Percentiles rank a stretch among this genome's conserved stretches.
Conservation (phyloP, 148 eudicot genomes). For the Vaccinium corymbosum region DNA sequence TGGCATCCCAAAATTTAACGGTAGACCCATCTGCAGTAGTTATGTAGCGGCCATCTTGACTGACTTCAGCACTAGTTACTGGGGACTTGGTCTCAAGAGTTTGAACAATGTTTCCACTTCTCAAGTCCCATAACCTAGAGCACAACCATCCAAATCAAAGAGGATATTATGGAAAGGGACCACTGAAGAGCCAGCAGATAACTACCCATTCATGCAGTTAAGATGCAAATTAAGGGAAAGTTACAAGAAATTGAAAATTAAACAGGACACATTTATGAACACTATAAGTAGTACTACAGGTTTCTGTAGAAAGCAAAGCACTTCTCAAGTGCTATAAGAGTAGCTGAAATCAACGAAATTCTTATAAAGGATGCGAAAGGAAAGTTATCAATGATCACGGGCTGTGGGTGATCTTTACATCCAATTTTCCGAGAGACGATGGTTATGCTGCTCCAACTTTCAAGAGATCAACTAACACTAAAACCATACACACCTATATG, state of each 20-base stretch:
- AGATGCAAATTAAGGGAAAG: not conserved
- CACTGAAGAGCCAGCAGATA: not conserved
- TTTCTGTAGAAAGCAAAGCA: too few relatives aligned
- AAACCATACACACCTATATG: not conserved
- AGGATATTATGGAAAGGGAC: not conserved
- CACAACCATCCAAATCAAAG: not conserved
- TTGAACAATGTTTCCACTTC: conserved; percentile 64
- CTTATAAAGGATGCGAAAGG: not conserved
- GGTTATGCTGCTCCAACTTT: not conserved
- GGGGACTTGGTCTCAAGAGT: conserved; percentile 79
- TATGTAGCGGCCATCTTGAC: conserved; percentile 87
- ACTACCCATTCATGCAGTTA: not conserved
- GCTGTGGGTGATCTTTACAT: not conserved
- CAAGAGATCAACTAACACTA: not conserved
- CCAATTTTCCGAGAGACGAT: not conserved
- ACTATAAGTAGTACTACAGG: too few relatives aligned
- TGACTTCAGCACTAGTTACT: conserved; percentile 87
- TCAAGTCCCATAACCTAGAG: conserved; percentile 74
- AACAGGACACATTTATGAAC: too few relatives aligned
- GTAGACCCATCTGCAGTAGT: conserved; percentile 79
- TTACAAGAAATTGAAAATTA: not conserved
- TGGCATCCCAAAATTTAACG: conserved; percentile 90
- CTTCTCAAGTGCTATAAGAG: too few relatives aligned
- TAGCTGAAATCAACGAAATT: too few relatives aligned
- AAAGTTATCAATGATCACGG: not conserved